Evolutionary conservation across 805 yeast species (phyloP).

Genomic region (Metschnikowia gelsemii): DNA sequence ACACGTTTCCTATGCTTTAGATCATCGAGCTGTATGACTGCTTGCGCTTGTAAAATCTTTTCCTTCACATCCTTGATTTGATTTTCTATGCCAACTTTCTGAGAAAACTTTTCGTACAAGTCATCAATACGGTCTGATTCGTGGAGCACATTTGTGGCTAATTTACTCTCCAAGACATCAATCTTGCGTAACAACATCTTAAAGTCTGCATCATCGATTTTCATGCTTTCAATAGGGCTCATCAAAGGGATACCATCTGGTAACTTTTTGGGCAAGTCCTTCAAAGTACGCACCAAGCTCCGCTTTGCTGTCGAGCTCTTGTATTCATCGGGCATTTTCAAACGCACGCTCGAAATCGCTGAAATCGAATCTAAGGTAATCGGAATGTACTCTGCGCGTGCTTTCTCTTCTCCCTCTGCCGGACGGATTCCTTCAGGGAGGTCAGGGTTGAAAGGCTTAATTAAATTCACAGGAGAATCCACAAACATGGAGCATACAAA

Average conservation of each 20-base stretch:
- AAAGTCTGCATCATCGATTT: slow-evolving; percentile 82
- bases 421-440: slow-evolving; percentile 90
- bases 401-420: slow-evolving; percentile 65
- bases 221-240: slow-evolving; percentile 92
- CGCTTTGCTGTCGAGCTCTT: slow-evolving; percentile 56
- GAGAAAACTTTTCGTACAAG: slow-evolving; percentile 61
- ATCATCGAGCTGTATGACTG: slow-evolving; percentile 92
- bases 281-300: slow-evolving; percentile 66
- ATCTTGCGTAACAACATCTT: slow-evolving; percentile 67
- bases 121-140: slow-evolving; percentile 60
- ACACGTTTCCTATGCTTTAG: slow-evolving; percentile 91
- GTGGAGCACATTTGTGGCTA: slow-evolving; percentile 66
- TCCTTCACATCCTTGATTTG: slow-evolving; percentile 59
- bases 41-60: slow-evolving; percentile 78
- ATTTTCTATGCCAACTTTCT: slow-evolving; percentile 59
- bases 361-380: slow-evolving; percentile 76
- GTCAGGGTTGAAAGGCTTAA: slow-evolving; percentile 74
- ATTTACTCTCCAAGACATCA: slow-evolving; percentile 75
- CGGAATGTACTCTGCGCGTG: slow-evolving; percentile 77
- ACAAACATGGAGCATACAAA: slow-evolving; percentile 73
- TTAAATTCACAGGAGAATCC: slow-evolving; percentile 80
- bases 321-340: slow-evolving; percentile 75
- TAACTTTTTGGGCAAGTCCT: slow-evolving; percentile 77
- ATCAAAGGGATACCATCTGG: slow-evolving; percentile 89
- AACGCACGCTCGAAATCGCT: slow-evolving; percentile 74